Evolutionary conservation across 495 filamentous ascomycete genomes (phyloP), one percentile per base, ranked within the genome.

Genomic region (Cudoniella acicularis): DNA sequence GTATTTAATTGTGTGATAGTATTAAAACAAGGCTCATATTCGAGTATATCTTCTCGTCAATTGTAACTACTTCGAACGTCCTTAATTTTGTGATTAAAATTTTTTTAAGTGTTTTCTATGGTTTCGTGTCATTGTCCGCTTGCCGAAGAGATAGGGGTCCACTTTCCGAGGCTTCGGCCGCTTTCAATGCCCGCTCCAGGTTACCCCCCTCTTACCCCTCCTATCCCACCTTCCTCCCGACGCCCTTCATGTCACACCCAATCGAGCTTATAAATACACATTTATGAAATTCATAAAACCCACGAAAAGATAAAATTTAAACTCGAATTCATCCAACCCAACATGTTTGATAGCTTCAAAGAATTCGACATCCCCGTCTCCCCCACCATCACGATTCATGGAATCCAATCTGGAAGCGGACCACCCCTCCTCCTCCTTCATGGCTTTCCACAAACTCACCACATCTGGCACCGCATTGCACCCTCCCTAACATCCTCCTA

Each of bases 341-440:
- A 50, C 36, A 26, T 67, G 62, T 61, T 61, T 21, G 36, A 50
- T 22, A 22, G 23, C 25, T 69, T 69, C 56, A 61, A 30, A 16
- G 53, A 56, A 18, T 67, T 67, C 55, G 41, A 67, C 18, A 57
- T 66, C 30, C 2, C 63, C 10, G 46, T 61, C 22, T 54, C 48
- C 8, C 53, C 56, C 16, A 42, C 54, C 26, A 42, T 75, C 1
- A 69, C 61, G 18, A 74, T 75, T 56, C 62, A 69, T 47, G 70
- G 70, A 52, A 50, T 65, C 54, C 54, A 47, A 54, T 22, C 52
- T 36, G 62, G 63, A 26, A 52, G 25, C 10, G 69, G 68, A 0
- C 70, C 72, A 49, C 66, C 73, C 1, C 70, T 75, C 18, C 67
- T 75, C n/a, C 59, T 74, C n/a, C 64, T 75, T 16, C 73, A 75